phyloP scores from a whole-genome alignment of 2,329 filamentous ascomycete species.

The Penicillium sp. region DNA sequence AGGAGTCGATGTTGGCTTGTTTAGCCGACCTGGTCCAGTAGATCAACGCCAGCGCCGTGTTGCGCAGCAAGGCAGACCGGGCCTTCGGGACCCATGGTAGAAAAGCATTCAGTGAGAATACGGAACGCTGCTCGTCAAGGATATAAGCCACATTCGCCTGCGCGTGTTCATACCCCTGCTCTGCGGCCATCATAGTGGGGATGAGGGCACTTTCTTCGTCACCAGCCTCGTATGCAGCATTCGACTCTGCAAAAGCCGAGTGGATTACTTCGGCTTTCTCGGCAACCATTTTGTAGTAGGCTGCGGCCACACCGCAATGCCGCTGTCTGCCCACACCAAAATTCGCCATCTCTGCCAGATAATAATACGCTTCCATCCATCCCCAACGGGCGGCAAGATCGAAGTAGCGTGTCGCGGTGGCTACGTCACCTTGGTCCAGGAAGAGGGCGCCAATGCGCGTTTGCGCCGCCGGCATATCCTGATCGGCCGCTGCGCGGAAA shows the following conservation, averaged over 20 bases:
- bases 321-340: constrained; percentile 76
- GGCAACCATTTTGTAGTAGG: constrained; percentile 78
- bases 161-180: constrained; percentile 85
- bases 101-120: constrained; percentile 56
- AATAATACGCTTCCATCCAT: constrained; percentile 87
- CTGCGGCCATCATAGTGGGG: constrained; percentile 79
- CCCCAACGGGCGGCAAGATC: constrained; percentile 79
- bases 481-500: constrained; percentile 75
- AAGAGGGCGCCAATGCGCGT: constrained; percentile 80
- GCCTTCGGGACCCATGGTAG: constrained; percentile 47
- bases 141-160: constrained; percentile 89
- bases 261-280: constrained; percentile 70
- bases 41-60: constrained; percentile 70
- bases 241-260: constrained; percentile 78
- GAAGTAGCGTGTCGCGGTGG: constrained; percentile 78
- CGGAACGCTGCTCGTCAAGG: constrained; percentile 69
- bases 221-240: constrained; percentile 73
- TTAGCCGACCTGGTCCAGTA: constrained; percentile 95
- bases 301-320: constrained; percentile 71
- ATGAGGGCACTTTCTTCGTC: constrained; percentile 78
- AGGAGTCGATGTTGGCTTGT: constrained; percentile 86
- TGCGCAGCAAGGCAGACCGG: constrained; percentile 50
- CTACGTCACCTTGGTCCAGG: constrained; percentile 82
- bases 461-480: constrained; percentile 75
- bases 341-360: constrained; percentile 81